Base-by-base conservation (phyloP, 1,284 basidiomycete species). In the Leccinum brunneo-olivaceum region DNA sequence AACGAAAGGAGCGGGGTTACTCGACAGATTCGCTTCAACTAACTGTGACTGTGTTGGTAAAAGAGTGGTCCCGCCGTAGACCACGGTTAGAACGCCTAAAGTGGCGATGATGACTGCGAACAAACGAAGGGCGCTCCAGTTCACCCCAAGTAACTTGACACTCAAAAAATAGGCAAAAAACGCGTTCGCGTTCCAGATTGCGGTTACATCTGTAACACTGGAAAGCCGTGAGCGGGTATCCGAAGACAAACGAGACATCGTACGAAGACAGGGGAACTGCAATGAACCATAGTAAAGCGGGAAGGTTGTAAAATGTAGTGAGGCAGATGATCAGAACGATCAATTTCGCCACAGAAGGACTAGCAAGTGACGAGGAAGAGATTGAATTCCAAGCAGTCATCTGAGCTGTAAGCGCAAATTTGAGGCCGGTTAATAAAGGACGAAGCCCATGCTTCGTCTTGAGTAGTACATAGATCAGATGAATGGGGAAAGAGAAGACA, bases 121-220 rank as follows among this genome's bases (percentile, higher is more conserved):
- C 27, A 89, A 67, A 32, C 77, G 79, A 40, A 76, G 69, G 2
- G 69, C 52, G 38, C 86, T 76, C 81, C 82, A 87, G 49, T 69
- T 66, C 20, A 76, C 63, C 20, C 72, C 66, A 46, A 77, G 76
- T 2, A 86, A 53, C 56, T 74, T 74, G 42, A 87, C 77, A 7
- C 79, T 74, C 54, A 90, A 72, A 28, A 87, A 53, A 54, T 90
- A 90, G 12, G 81, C 82, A 58, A 88, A 90, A 65, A 90, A 87
- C 4, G 86, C 85, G 56, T 89, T 89, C 8, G 84, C 79, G 61
- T 90, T 90, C 83, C 85, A 90, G 15, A 90, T 77, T 11, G 87
- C 86, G 25, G 86, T 89, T 24, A 90, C 78, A 61, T 89, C 85
- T 49, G 77, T 82, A 24, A 89, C 68, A 33, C 85, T 89, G 52